A percentile compares a stretch with the other conserved stretches of the same genome.
Evolutionary conservation across 2,329 filamentous ascomycete genomes (phyloP).

Genomic region (Cadophora luteo-olivacea): DNA sequence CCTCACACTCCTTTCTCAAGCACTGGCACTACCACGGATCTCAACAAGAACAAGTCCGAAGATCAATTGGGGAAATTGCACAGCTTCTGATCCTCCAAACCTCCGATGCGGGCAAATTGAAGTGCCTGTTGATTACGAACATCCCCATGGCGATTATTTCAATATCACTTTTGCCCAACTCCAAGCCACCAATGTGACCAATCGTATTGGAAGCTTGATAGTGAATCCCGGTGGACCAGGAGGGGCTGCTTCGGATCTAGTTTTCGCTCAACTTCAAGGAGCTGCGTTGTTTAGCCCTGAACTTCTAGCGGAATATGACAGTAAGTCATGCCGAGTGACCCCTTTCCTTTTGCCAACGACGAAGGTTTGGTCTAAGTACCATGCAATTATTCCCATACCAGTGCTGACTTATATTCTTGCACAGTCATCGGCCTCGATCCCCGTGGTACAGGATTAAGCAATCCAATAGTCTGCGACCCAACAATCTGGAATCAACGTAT

Average conservation of each 20-base stretch:
- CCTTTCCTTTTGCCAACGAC: not conserved
- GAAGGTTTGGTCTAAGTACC: too few relatives aligned
- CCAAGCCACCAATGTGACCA: not conserved
- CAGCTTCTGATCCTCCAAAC: not conserved
- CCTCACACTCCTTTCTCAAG: not conserved
- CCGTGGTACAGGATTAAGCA: constrained; percentile 51
- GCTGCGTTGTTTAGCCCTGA: not conserved
- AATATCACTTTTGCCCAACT: constrained; percentile 8
- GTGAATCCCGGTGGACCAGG: not conserved
- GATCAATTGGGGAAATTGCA: not conserved
- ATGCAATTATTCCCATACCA: not conserved
- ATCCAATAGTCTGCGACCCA: constrained; percentile 48
- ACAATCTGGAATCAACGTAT: constrained; percentile 47
- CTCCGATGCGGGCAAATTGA: not conserved
- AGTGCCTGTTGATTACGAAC: not conserved
- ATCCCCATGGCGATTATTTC: not conserved
- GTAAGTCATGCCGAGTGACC: not conserved
- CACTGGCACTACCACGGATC: not conserved
- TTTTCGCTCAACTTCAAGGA: not conserved
- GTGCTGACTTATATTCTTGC: not conserved
- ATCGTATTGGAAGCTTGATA: not conserved
- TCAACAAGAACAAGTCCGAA: not conserved
- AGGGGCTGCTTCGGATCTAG: not conserved
- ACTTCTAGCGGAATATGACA: not conserved
- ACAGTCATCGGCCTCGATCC: constrained; percentile 51